Conservation (phyloP, 75 land plant genomes). For the Larix kaempferi region DNA sequence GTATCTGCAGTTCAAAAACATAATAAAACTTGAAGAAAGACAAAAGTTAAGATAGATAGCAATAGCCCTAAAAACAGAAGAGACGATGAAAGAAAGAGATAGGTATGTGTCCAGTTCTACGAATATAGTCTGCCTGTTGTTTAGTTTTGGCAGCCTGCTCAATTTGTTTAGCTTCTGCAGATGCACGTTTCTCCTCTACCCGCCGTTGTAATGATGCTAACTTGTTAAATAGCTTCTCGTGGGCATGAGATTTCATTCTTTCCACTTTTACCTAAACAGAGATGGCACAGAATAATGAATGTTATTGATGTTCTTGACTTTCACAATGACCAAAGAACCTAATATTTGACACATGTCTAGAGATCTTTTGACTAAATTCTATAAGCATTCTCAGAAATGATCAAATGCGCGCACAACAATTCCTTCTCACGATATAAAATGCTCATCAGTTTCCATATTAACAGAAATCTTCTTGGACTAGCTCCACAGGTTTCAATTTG, state of each 20-base stretch:
- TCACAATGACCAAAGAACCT: no score
- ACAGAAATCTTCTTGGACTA: no score
- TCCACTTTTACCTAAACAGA: constrained; percentile 43
- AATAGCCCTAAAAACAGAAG: constrained; percentile 2
- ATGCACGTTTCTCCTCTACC: constrained; percentile 41
- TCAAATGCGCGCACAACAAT: no score
- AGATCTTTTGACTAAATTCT: no score
- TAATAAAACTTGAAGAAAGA: neutral
- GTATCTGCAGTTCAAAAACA: neutral
- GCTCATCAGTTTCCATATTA: no score
- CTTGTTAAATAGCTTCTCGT: constrained; percentile 59
- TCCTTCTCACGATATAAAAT: no score
- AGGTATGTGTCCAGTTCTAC: constrained; percentile 39
- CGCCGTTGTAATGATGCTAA: constrained; percentile 30
- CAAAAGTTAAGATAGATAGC: neutral
- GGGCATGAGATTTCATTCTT: constrained; percentile 48
- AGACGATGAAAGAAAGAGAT: constrained; percentile 7
- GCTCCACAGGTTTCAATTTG: no score
- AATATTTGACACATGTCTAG: no score
- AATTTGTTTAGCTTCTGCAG: constrained; percentile 28
- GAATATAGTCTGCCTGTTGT: constrained; percentile 26
- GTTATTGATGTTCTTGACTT: no score
- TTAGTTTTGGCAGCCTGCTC: constrained; percentile 38
- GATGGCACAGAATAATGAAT: neutral
- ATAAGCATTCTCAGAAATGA: no score